phyloP scores from a whole-genome alignment of 129 eudicot species.

The Arctium minus region DNA sequence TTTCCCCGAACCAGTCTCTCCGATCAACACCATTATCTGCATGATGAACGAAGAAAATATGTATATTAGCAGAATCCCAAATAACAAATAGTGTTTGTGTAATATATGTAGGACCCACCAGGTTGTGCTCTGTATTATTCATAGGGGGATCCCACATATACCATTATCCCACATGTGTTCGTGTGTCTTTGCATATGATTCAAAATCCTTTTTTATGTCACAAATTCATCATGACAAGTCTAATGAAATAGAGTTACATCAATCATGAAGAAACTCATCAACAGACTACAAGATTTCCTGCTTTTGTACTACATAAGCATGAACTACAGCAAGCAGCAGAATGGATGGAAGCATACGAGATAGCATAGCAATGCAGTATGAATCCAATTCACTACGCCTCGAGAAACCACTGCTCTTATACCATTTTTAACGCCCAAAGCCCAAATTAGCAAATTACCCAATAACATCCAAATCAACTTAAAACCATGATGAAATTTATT shows the following conservation, averaged over 20 bases:
- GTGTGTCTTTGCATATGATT: background rate
- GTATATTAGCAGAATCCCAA: background rate
- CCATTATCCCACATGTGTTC: background rate
- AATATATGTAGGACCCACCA: too few species aligned
- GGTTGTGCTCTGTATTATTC: too few species aligned
- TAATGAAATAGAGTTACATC: background rate
- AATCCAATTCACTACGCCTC: background rate
- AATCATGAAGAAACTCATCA: background rate
- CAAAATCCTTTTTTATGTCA: background rate
- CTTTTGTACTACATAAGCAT: background rate
- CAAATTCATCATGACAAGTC: background rate
- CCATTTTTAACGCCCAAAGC: background rate
- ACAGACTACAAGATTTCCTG: background rate
- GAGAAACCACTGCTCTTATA: background rate
- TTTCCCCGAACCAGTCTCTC: constrained; percentile 98
- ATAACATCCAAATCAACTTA: background rate
- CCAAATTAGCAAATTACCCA: background rate
- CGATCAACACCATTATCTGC: constrained; percentile 77
- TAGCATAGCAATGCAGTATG: background rate
- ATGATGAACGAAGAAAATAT: background rate
- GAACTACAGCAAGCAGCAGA: background rate
- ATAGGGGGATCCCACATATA: too few species aligned
- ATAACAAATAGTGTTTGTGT: background rate
- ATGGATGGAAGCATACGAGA: background rate
- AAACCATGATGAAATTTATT: background rate